Conservation (phyloP, 2,329 filamentous ascomycete genomes). For the Zarea fungicola region DNA sequence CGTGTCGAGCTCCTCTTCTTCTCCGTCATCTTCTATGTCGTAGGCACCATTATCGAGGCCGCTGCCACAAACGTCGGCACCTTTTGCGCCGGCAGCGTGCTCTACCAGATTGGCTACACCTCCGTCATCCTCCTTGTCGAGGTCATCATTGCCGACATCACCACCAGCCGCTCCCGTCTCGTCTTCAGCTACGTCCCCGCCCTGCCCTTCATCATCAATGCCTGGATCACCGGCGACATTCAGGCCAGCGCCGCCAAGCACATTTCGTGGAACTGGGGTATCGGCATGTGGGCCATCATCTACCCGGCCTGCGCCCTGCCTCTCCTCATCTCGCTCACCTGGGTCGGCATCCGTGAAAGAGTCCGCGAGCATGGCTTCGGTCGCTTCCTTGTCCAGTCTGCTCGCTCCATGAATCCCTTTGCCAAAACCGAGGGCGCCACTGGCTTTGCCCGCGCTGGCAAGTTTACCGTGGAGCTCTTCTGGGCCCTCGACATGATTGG, state of each 20-base stretch:
- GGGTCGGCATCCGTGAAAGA: slow-evolving; percentile 48
- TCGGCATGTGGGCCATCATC: slow-evolving; percentile 61
- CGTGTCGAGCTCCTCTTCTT: slow-evolving; percentile 52
- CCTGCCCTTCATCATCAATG: slow-evolving; percentile 57
- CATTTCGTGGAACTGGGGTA: slow-evolving; percentile 57
- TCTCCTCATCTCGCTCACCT: slow-evolving; percentile 45
- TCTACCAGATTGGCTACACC: slow-evolving; percentile 62
- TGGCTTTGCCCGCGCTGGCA: background rate
- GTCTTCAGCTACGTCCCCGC: slow-evolving; percentile 61
- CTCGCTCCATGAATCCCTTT: slow-evolving; percentile 25
- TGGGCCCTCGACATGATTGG: slow-evolving; percentile 42
- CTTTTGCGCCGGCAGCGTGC: slow-evolving; percentile 52
- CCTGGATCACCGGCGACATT: slow-evolving; percentile 59
- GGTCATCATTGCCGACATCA: slow-evolving; percentile 59
- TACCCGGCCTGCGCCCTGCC: slow-evolving; percentile 54
- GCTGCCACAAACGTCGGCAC: slow-evolving; percentile 40
- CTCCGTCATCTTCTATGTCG: slow-evolving; percentile 56
- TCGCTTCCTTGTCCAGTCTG: slow-evolving; percentile 27
- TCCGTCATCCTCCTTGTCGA: slow-evolving; percentile 56
- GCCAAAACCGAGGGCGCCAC: background rate
- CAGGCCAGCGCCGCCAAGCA: slow-evolving; percentile 40
- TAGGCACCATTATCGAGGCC: slow-evolving; percentile 54
- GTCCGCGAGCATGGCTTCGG: slow-evolving; percentile 39
- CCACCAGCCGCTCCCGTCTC: slow-evolving; percentile 56
- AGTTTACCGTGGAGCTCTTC: slow-evolving; percentile 35